phyloP scores from a whole-genome alignment of 2,329 filamentous ascomycete species.

The Colletotrichum orchidophilum region DNA sequence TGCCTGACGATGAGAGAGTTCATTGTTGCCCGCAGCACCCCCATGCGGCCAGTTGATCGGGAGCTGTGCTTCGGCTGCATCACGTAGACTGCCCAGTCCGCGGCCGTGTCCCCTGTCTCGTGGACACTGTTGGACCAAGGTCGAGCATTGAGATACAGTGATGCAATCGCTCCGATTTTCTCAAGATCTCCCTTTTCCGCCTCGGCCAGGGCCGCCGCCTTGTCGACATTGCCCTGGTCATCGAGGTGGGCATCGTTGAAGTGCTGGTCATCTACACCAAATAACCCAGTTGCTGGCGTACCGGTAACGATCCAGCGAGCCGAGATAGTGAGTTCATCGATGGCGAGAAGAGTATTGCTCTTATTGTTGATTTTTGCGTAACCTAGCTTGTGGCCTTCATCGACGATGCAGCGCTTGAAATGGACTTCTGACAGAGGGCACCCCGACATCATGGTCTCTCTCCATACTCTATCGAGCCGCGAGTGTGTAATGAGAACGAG shows the following conservation, averaged over 20 bases:
- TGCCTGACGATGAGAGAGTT: slow-evolving; percentile 86
- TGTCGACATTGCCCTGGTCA: slow-evolving; percentile 2
- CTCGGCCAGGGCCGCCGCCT: slow-evolving; percentile 1
- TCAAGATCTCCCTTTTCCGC: slow-evolving; percentile 70
- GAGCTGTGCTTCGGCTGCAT: slow-evolving; percentile 63
- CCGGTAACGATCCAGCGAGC: slow-evolving; percentile 91
- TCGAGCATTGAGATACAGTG: slow-evolving; percentile 77
- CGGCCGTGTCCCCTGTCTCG: slow-evolving; percentile 64
- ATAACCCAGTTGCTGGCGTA: slow-evolving; percentile 85
- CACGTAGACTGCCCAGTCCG: slow-evolving; percentile 80
- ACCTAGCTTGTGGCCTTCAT: slow-evolving; percentile 89
- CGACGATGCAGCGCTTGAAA: slow-evolving; percentile 89
- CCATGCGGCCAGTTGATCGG: slow-evolving; percentile 64
- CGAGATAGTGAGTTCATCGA: slow-evolving; percentile 69
- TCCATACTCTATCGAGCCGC: slow-evolving; percentile 72
- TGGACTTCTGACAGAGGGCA: slow-evolving; percentile 77
- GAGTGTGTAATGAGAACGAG: slow-evolving; percentile 80
- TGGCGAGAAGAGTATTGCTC: slow-evolving; percentile 62
- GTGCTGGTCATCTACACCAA: slow-evolving; percentile 63
- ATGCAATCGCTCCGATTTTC: slow-evolving; percentile 71
- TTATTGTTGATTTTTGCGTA: slow-evolving; percentile 65
- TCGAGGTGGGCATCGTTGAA: background rate
- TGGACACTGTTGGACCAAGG: slow-evolving; percentile 77
- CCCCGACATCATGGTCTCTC: slow-evolving; percentile 45
- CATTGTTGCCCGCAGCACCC: slow-evolving; percentile 75